These are phyloP conservation scores for Pholiota adiposa DNA, from an alignment of 1,284 basidiomycete genomes.

Conservation along the genomic window DNA sequence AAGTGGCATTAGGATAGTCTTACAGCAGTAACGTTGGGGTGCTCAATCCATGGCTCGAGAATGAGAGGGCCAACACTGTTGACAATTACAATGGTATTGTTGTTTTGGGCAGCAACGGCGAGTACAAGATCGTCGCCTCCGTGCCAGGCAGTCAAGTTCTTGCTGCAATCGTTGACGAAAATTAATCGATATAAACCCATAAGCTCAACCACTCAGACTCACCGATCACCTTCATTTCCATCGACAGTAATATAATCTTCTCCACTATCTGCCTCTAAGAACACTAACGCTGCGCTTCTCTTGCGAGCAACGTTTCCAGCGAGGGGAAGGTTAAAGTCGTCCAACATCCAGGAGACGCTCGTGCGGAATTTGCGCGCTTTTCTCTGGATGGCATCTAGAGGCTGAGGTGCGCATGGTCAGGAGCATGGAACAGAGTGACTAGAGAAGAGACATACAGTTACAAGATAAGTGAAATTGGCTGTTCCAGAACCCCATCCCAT, in stretches of 20 bases:
- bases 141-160: conserved; percentile 83
- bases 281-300: conserved; percentile 72
- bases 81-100: conserved; percentile 83
- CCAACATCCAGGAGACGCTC: conserved; percentile 59
- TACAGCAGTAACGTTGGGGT: conserved; percentile 66
- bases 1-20: conserved; percentile 5
- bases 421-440: conserved; percentile 4
- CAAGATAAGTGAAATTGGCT: conserved; percentile 63
- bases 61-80: conserved; percentile 79
- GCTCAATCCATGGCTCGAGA: conserved; percentile 79
- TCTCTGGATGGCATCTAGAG: conserved; percentile 73
- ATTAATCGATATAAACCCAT: too few species aligned
- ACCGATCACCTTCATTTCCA: conserved; percentile 75
- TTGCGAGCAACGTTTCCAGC: conserved; percentile 54
- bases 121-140: conserved; percentile 69
- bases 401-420: conserved; percentile 34
- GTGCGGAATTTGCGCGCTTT: conserved; percentile 67
- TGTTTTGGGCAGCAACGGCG: conserved; percentile 63
- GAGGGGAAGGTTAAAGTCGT: conserved; percentile 64
- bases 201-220: conserved; percentile 9
- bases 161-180: too few species aligned
- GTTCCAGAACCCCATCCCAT: conserved; percentile 86
- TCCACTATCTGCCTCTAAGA: conserved; percentile 75
- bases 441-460: conserved; percentile 44
- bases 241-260: conserved; percentile 80